Evolutionary conservation across 352 stramenopile species (phyloP).

Genomic region (Globisporangium splendens): DNA sequence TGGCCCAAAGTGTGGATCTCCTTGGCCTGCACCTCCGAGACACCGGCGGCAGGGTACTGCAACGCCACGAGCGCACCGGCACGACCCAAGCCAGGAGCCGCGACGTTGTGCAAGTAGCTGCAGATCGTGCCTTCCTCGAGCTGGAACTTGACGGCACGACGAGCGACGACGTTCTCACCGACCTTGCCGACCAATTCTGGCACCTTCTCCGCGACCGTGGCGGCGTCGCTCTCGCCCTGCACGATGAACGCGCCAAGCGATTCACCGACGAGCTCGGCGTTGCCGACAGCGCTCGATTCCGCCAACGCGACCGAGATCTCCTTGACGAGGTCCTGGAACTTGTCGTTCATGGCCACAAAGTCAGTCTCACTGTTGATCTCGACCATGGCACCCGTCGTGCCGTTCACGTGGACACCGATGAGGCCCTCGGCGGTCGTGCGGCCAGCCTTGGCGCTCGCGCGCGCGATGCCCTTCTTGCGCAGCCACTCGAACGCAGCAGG

Average conservation of each 20-base stretch:
- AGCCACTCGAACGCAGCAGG: slow-evolving; percentile 86
- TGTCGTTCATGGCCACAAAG: slow-evolving; percentile 93
- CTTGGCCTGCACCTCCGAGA: slow-evolving; percentile 41
- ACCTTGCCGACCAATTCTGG: slow-evolving; percentile 81
- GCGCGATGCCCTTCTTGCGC: slow-evolving; percentile 84
- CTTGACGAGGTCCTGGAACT: slow-evolving; percentile 79
- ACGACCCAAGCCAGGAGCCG: slow-evolving; percentile 58
- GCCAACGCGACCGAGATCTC: slow-evolving; percentile 47
- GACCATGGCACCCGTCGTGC: slow-evolving; percentile 82
- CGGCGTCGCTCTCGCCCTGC: slow-evolving; percentile 26
- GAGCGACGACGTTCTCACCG: slow-evolving; percentile 84
- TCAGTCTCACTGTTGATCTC: slow-evolving; percentile 95
- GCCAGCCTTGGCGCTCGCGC: slow-evolving; percentile 73
- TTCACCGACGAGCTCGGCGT: slow-evolving; percentile 30
- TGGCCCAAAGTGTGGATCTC: slow-evolving; percentile 82
- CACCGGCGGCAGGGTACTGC: slow-evolving; percentile 55
- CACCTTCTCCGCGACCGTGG: slow-evolving; percentile 62
- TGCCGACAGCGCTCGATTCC: slow-evolving; percentile 14
- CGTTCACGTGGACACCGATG: slow-evolving; percentile 67
- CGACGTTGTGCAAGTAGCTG: slow-evolving; percentile 86
- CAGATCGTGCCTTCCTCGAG: slow-evolving; percentile 69
- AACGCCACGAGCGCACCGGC: slow-evolving; percentile 90
- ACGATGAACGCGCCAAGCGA: slow-evolving; percentile 42
- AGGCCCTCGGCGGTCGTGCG: slow-evolving; percentile 78
- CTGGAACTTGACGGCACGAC: slow-evolving; percentile 66